phyloP scores from a whole-genome alignment of 1,284 basidiomycete species.

The Tilletia indica region DNA sequence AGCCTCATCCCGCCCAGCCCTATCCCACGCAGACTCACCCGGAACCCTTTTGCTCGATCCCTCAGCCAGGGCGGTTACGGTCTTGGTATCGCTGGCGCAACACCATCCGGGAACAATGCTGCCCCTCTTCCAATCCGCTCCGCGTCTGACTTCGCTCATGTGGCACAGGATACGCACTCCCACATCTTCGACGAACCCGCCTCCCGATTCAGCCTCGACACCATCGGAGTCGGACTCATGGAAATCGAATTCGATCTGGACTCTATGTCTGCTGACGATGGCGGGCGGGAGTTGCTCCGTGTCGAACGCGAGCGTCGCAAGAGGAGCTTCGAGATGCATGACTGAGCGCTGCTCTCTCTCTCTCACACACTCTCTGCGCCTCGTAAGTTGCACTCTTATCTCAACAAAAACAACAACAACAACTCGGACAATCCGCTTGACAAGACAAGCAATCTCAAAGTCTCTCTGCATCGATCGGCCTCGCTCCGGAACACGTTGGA shows the following conservation, averaged over 20 bases:
- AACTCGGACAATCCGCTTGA: too few species aligned
- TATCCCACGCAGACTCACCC: conserved; percentile 1
- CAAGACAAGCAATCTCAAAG: too few species aligned
- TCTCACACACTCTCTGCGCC: too few species aligned
- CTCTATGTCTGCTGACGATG: conserved; percentile 27
- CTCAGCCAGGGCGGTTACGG: conserved; percentile 1
- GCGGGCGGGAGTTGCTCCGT: conserved; percentile 5
- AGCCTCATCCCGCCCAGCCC: conserved; percentile 6
- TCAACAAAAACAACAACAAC: too few species aligned
- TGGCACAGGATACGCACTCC: neutral
- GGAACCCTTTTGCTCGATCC: conserved; percentile 7
- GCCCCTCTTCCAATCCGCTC: too few species aligned
- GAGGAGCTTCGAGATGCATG: conserved; percentile 5
- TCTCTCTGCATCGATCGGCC: too few species aligned
- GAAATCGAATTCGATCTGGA: conserved; percentile 50
- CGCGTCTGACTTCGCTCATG: neutral
- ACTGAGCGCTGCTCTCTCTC: neutral
- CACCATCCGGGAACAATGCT: too few species aligned
- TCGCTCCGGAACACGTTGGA: too few species aligned
- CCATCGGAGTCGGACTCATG: conserved; percentile 6
- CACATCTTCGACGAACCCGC: neutral
- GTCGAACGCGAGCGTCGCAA: conserved; percentile 9
- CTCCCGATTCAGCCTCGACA: conserved; percentile 1
- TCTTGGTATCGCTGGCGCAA: neutral
- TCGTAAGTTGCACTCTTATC: too few species aligned